These are phyloP conservation scores for Papilionanthe hybrid DNA, from an alignment of 116 monocot species.

Conservation along the genomic window DNA sequence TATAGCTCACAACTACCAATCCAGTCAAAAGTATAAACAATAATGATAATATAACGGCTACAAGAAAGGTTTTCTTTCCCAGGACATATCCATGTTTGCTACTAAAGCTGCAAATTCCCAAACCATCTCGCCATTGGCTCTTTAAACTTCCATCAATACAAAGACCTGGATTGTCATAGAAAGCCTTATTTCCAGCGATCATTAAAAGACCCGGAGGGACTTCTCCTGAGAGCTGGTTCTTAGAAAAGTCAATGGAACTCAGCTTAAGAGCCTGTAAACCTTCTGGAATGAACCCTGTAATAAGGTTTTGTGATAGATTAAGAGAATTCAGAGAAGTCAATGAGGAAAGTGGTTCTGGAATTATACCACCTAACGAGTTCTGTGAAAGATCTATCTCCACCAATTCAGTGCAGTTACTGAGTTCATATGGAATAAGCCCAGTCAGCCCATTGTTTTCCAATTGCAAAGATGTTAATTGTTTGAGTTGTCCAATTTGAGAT, in stretches of 20 bases:
- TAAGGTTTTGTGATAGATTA: constrained; percentile 61
- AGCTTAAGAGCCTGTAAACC: constrained; percentile 67
- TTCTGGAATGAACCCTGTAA: constrained; percentile 59
- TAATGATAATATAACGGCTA: constrained; percentile 21
- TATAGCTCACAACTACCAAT: constrained; percentile 37
- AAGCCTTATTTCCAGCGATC: constrained; percentile 70
- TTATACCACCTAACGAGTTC: constrained; percentile 58
- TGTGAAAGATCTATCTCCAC: constrained; percentile 69
- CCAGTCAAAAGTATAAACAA: constrained; percentile 40
- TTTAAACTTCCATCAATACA: constrained; percentile 28
- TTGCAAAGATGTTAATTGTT: constrained; percentile 62
- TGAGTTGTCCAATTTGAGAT: constrained; percentile 44
- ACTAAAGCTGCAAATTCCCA: constrained; percentile 32
- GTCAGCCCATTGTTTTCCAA: constrained; percentile 61
- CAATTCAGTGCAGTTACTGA: constrained; percentile 53
- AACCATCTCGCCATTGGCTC: constrained; percentile 11
- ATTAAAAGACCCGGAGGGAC: constrained; percentile 59
- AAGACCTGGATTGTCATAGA: constrained; percentile 53
- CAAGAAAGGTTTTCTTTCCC: constrained; percentile 15
- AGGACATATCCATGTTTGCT: constrained; percentile 15
- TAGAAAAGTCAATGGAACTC: constrained; percentile 74
- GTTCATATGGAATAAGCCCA: constrained; percentile 63
- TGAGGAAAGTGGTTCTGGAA: constrained; percentile 47
- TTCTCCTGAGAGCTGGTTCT: constrained; percentile 57
- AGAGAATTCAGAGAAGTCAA: constrained; percentile 76